Evolutionary conservation across 2,329 filamentous ascomycete genomes (phyloP), one percentile per base, ranked within the genome.

Genomic region (Penicillium sp.): DNA sequence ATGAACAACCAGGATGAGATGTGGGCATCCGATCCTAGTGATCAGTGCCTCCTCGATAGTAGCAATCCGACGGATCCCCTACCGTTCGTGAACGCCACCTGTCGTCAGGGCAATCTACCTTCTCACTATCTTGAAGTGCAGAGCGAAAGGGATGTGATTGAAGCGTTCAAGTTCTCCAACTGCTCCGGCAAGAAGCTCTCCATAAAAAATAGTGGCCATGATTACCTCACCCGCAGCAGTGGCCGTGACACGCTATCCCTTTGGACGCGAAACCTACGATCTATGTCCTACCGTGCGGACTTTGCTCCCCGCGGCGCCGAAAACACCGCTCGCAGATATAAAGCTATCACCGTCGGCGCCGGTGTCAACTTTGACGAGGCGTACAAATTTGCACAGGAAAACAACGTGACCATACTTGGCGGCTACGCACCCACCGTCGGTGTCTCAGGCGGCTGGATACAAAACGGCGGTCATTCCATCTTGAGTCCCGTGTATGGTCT

Each of bases 151-250:
- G 45, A 49, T 36, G 45, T 49, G 21, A 36, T 49, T n/a, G 31
- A n/a, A 36, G 45, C 45, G 13, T 49, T 49, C 41, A 36, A 48
- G n/a, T 66, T 52, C 52, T 54, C 62, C 13, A 41, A 42, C 49
- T 55, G 45, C 43, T 58, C 56, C 1, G 56, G 59, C 21, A 54
- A 51, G 17, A 57, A 48, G 15, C 33, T 66, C 3, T 51, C 48
- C 12, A 67, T 75, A 51, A 72, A 74, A 58, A 74, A 74, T 44
- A 71, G 63, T 41, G 73, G 73, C 4, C 71, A 75, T 53, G 73
- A 74, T 42, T 74, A 68, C 50, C 65, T 73, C 58, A 68, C 66
- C 8, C 68, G 72, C 31, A 72, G 66, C 39, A 73, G 68, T 58
- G 65, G 63, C 5, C 67, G 68, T 17, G 67, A 66, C 4, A 62